Evolutionary conservation across 805 yeast species (phyloP), one percentile per base, ranked within the genome.

Genomic region (Zygosaccharomyces lentus): DNA sequence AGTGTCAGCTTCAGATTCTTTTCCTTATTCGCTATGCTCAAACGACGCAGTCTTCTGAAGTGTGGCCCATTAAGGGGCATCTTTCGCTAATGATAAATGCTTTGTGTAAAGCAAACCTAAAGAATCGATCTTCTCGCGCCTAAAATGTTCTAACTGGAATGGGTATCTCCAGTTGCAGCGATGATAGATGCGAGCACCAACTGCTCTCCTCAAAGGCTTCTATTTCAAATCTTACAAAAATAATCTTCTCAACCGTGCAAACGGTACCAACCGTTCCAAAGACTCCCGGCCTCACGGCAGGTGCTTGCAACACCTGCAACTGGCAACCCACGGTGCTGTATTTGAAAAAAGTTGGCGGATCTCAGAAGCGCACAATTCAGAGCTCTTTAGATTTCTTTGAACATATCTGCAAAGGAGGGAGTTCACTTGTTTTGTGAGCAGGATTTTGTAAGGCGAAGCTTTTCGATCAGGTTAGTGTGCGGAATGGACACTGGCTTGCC

Each of bases 141-240:
- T 65, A 43, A 65, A 64, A 26, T 53, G 53, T 21, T 57, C 59
- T 36, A 77, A 56, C 15, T 70, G 65, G 53, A 78, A 78, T 1
- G 83, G 83, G 50, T 76, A 78, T 48, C 74, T 75, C 82, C 83
- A 78, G 1, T 73, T 70, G 57, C 83, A 76, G 51, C 2, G 51
- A 52, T 4, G 53, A 52, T 24, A 72, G 54, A 1, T 50, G 31
- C 4, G 58, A 53, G 2, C 57, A 50, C 9, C 54, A 42, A 1
- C 49, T 55, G 21, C 64, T 65, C 2, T 59, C 58, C 19, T 48
- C 63, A 58, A 76, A 78, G 62, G 61, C 69, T 57, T 63, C 78
- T 58, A 66, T 72, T 62, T 58, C 68, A 41, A 78, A 15, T 72
- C 67, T 40, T 64, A 47, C 10, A 78, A 61, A 1, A 58, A 52